phyloP scores from a whole-genome alignment of 345 rosid species.

The Mangifera indica region DNA sequence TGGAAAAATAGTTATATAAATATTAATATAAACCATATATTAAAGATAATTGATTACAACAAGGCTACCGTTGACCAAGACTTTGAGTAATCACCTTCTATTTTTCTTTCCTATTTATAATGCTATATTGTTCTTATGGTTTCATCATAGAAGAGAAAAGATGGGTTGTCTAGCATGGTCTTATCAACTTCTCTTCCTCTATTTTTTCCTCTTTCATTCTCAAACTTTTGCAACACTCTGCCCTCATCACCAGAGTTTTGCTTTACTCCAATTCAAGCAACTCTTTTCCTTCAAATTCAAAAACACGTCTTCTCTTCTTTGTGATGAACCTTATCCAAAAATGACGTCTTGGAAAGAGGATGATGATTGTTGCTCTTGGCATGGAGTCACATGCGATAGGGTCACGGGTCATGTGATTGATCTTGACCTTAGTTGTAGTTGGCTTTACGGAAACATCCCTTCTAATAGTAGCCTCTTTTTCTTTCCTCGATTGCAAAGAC shows the following conservation, averaged over 20 bases:
- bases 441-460: slow-evolving; percentile 1
- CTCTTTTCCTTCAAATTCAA: background rate
- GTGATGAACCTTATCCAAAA: background rate
- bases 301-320: background rate
- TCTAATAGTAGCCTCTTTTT: slow-evolving; percentile 11
- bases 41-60: too few species aligned
- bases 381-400: slow-evolving; percentile 18
- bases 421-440: slow-evolving; percentile 26
- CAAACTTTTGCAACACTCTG: background rate
- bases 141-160: background rate
- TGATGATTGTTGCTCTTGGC: slow-evolving; percentile 29
- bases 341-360: slow-evolving; percentile 11
- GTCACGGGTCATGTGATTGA: slow-evolving; percentile 22
- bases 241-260: background rate
- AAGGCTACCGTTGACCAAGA: too few species aligned
- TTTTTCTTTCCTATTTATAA: too few species aligned
- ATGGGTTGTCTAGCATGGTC: background rate
- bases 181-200: background rate
- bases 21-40: too few species aligned
- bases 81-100: too few species aligned
- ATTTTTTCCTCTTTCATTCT: background rate
- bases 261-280: slow-evolving; percentile 9
- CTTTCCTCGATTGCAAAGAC: slow-evolving; percentile 10
- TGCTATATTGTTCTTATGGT: too few species aligned
- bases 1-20: too few species aligned